A percentile compares a stretch with the other conserved stretches of the same genome.
Conservation (phyloP, 176 grass and related monocot species). For the Eleusine indica region DNA sequence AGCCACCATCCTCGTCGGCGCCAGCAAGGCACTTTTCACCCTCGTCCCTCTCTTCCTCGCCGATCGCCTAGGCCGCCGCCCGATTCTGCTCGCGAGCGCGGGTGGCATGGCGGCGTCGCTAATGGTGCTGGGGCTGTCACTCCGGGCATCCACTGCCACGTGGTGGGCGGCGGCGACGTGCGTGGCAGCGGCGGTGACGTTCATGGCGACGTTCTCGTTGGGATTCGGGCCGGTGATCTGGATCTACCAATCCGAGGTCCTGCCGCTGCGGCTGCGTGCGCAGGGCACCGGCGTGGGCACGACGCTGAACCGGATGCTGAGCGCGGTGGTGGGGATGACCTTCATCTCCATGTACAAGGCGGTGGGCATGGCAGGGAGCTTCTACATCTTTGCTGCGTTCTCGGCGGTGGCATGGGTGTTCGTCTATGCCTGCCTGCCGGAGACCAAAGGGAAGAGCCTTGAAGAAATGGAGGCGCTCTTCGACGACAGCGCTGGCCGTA, state of each 20-base stretch:
- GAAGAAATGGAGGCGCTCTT: constrained; percentile 80
- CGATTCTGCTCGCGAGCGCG: constrained; percentile 61
- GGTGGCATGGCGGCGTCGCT: constrained; percentile 59
- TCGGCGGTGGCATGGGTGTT: constrained; percentile 49
- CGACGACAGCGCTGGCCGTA: background rate
- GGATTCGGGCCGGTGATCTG: constrained; percentile 61
- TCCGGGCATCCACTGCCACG: background rate
- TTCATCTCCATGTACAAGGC: constrained; percentile 66
- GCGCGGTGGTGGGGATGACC: constrained; percentile 52
- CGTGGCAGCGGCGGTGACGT: constrained; percentile 37
- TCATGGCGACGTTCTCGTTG: constrained; percentile 61
- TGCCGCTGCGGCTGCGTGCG: constrained; percentile 59
- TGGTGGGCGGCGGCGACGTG: constrained; percentile 33
- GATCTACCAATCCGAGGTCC: constrained; percentile 67
- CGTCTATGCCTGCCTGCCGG: constrained; percentile 59
- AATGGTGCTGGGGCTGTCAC: constrained; percentile 22
- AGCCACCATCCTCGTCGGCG: constrained; percentile 52
- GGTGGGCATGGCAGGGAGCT: constrained; percentile 56
- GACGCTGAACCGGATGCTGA: constrained; percentile 58
- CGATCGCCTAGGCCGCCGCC: constrained; percentile 62
- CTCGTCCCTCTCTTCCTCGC: constrained; percentile 54
- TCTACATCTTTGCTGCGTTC: constrained; percentile 60
- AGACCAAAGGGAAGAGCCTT: constrained; percentile 68
- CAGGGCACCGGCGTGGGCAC: constrained; percentile 54
- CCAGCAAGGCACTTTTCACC: constrained; percentile 50